Conservation (phyloP, 768 basidiomycete genomes). For the Serendipita sp. region DNA sequence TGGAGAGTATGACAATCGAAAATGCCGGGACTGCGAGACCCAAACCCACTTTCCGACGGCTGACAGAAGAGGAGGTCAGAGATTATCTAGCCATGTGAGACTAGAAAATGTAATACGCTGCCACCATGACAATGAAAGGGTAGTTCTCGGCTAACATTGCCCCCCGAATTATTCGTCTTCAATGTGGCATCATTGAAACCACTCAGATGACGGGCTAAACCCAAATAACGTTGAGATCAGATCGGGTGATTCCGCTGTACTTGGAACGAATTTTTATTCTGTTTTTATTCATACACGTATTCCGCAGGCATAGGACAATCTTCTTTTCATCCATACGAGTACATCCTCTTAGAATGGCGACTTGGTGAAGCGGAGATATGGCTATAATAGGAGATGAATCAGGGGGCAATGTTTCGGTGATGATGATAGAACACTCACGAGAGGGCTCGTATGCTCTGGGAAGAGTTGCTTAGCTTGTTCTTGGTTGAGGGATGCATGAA, state of each 20-base stretch:
- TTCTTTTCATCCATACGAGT: background rate
- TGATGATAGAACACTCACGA: slow-evolving; percentile 30
- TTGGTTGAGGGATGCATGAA: slow-evolving; percentile 66
- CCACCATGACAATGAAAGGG: background rate
- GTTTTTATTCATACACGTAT: no score
- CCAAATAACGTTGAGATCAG: no score
- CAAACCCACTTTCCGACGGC: slow-evolving; percentile 83
- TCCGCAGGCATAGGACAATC: no score
- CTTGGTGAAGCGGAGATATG: slow-evolving; percentile 5
- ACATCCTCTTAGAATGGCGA: background rate
- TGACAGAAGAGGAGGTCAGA: slow-evolving; percentile 90
- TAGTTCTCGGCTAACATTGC: no score
- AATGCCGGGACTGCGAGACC: slow-evolving; percentile 31
- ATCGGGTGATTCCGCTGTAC: no score
- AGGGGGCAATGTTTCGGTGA: background rate
- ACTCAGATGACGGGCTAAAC: no score
- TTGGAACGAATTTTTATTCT: no score
- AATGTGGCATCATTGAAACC: no score
- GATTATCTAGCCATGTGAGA: slow-evolving; percentile 82
- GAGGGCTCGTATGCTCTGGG: slow-evolving; percentile 65
- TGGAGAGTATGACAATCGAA: slow-evolving; percentile 54
- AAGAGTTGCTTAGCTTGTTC: slow-evolving; percentile 87
- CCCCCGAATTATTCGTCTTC: no score
- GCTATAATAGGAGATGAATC: background rate
- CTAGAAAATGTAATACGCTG: background rate